A percentile compares a stretch with the other conserved stretches of the same genome.
Evolutionary conservation across 1,139 yeast species (phyloP).

Genomic region (Spathaspora sp.): DNA sequence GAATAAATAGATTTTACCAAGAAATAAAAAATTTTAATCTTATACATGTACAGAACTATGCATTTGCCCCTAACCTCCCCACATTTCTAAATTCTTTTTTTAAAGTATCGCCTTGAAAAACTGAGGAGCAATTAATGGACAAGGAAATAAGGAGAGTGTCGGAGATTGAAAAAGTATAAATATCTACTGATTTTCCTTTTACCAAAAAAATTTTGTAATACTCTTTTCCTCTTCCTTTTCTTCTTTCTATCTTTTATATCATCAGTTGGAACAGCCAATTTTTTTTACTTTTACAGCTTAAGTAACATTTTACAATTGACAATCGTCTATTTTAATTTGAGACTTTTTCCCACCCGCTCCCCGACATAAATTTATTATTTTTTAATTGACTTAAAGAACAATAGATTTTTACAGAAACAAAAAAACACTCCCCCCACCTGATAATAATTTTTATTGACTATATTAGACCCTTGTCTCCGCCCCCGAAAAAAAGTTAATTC

Average conservation of each 20-base stretch:
- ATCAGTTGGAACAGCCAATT: slow-evolving; percentile 1
- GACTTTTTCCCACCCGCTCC: not conserved
- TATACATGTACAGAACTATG: not conserved
- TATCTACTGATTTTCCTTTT: not conserved
- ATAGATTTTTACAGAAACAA: not conserved
- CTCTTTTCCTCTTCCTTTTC: not conserved
- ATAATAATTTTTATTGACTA: not conserved
- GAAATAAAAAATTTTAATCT: no score
- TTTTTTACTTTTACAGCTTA: not conserved
- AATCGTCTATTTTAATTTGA: not conserved
- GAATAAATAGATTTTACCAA: not conserved
- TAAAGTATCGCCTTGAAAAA: not conserved
- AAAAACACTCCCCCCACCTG: slow-evolving; percentile 1
- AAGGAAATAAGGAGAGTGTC: not conserved
- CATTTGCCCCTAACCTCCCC: slow-evolving; percentile 3
- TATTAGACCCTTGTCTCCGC: not conserved
- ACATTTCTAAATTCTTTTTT: not conserved
- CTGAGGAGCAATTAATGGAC: not conserved
- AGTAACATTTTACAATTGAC: not conserved
- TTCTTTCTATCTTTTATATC: not conserved
- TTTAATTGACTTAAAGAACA: slow-evolving; percentile 3
- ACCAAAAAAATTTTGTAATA: not conserved
- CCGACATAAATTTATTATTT: slow-evolving; percentile 1
- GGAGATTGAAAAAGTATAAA: slow-evolving; percentile 1
- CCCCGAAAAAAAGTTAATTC: not conserved